These are phyloP conservation scores for Pseudogymnoascus sp. DNA, from an alignment of 2,329 filamentous ascomycete species.

Conservation along the genomic window DNA sequence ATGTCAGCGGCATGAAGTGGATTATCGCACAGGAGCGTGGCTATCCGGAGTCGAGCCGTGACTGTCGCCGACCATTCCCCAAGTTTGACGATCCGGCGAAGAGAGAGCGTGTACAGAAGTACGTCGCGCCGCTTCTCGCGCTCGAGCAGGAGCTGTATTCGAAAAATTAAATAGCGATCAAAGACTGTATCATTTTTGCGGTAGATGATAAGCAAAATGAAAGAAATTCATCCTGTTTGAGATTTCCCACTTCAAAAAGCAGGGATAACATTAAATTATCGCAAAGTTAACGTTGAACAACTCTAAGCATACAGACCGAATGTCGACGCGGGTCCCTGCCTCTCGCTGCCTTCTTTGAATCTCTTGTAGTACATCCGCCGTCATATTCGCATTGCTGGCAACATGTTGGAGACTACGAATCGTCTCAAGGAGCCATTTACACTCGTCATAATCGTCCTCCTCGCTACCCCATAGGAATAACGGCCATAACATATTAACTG, in stretches of 20 bases:
- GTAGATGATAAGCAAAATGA: background rate
- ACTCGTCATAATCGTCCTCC: slow-evolving; percentile 40
- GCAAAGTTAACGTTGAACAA: slow-evolving; percentile 47
- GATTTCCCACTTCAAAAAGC: background rate
- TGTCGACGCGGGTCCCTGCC: slow-evolving; percentile 31
- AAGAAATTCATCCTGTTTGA: background rate
- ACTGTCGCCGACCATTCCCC: slow-evolving; percentile 49
- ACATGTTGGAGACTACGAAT: slow-evolving; percentile 36
- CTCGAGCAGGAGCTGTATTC: background rate
- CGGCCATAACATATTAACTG: slow-evolving; percentile 51
- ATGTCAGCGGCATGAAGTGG: slow-evolving; percentile 56
- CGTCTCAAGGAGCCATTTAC: slow-evolving; percentile 43
- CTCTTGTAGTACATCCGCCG: slow-evolving; percentile 34
- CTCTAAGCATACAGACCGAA: slow-evolving; percentile 32
- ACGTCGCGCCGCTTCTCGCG: slow-evolving; percentile 2
- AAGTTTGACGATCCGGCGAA: slow-evolving; percentile 39
- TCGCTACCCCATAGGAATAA: slow-evolving; percentile 48
- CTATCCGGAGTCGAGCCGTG: slow-evolving; percentile 43
- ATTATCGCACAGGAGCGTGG: slow-evolving; percentile 47
- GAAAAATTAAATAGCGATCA: background rate
- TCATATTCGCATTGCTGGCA: slow-evolving; percentile 34
- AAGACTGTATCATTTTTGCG: slow-evolving; percentile 3
- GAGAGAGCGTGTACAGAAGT: slow-evolving; percentile 13
- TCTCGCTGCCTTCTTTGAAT: slow-evolving; percentile 33
- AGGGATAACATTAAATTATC: slow-evolving; percentile 35